Evolutionary conservation across 371 early-diverging fungal genomes (phyloP), one percentile per base, ranked within the genome.

Genomic region (Rhizopus microsporus): DNA sequence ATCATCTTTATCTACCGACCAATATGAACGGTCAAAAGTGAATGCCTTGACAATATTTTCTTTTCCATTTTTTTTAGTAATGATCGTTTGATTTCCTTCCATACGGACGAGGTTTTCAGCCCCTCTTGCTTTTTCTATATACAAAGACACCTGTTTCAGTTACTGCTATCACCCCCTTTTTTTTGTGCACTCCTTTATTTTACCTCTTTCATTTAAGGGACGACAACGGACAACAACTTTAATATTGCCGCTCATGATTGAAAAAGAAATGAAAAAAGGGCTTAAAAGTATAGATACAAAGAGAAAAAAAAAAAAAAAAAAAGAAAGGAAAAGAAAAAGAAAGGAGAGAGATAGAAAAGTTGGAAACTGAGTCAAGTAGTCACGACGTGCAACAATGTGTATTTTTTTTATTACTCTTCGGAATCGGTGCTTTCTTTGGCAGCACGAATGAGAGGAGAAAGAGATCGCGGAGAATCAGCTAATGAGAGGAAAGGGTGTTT

Each of bases 21-120:
- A 90, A 61, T 89, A 93, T 31, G 88, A 89, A 52, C 82, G 72
- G 75, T 93, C 94, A 69, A 89, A 93, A 4, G 88, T 87, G 64
- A 89, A 93, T 0, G 85, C 68, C 56, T 86, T 86, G 38, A 63
- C 60, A 16, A 65, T 69, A n/a, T 72, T 71, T 31, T 73, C 67
- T 9, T 60, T 47, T 37, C 38, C 33, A 37, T 17, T 54, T 44
- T 56, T 59, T 49, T 52, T 79, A n/a, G 74, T 71, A 51, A 86
- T 71, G 32, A 85, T 83, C 5, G 88, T 88, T 69, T 84, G 83
- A 55, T 85, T 74, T 39, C 84, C 85, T 8, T 83, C 80, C 86
- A 88, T 88, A 6, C 76, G 77, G 44, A 86, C 78, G 51, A 86
- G 68, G 44, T 78, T 69, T 12, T 71, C 72, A 6, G 87, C 78